Percentiles rank a stretch among this genome's conserved stretches.
Evolutionary conservation across 192 early-diverging fungal genomes (phyloP).

Genomic region (Coemansia sp.): DNA sequence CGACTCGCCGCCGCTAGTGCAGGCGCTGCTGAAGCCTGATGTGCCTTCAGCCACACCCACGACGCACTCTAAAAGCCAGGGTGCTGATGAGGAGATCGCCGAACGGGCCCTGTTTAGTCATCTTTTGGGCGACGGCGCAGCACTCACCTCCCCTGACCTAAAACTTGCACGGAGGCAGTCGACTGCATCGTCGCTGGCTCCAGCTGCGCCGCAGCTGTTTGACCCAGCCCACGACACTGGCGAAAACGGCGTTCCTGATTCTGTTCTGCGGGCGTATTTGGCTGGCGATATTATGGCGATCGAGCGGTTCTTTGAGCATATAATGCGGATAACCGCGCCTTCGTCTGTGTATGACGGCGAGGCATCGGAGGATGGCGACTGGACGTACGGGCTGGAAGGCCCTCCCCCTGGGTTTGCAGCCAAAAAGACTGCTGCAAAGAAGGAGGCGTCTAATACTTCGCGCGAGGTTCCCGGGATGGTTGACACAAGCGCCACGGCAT

Average conservation of each 20-base stretch:
- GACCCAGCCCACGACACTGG: constrained; percentile 34
- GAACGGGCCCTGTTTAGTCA: constrained; percentile 41
- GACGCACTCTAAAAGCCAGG: constrained; percentile 12
- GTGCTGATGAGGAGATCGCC: constrained; percentile 29
- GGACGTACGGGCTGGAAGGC: constrained; percentile 47
- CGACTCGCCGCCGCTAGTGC: constrained; percentile 37
- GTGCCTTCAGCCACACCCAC: neutral
- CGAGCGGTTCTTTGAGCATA: constrained; percentile 52
- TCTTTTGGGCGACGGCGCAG: constrained; percentile 49
- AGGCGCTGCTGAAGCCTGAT: constrained; percentile 29
- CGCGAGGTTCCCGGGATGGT: constrained; percentile 31
- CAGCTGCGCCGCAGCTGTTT: constrained; percentile 20
- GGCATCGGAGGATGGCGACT: constrained; percentile 45
- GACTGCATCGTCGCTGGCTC: neutral
- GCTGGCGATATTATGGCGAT: constrained; percentile 45
- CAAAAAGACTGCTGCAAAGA: constrained; percentile 7
- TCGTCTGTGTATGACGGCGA: constrained; percentile 44
- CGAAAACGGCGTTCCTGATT: constrained; percentile 44
- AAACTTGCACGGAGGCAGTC: constrained; percentile 24
- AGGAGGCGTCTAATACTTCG: neutral
- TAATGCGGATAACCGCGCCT: constrained; percentile 45
- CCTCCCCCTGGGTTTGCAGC: constrained; percentile 37
- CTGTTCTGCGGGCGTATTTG: constrained; percentile 48
- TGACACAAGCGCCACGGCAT: constrained; percentile 37
- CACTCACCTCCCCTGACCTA: constrained; percentile 25